Base-by-base conservation (phyloP, 2,329 filamentous ascomycete genomes). In the Rutstroemia sp. region DNA sequence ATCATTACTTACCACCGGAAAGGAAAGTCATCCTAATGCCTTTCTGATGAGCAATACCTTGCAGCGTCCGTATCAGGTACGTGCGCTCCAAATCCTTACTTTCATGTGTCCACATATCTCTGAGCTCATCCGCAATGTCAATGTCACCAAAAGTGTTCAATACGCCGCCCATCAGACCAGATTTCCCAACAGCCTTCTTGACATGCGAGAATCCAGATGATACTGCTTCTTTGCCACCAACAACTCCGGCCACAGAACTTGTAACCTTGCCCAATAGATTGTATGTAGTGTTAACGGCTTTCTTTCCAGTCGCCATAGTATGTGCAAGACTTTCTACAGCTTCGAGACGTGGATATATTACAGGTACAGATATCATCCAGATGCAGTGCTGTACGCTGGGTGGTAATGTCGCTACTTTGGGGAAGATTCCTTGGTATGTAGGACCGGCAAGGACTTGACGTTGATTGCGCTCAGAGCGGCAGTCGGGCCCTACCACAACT, bases 91-190 rank as follows among this genome's bases (percentile, higher is more conserved):
- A 83, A 66, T 99, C 94, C 80, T 97, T 99, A 52, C 88, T 92
- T 52, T 97, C 92, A 68, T 99, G 94, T 21, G 94, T 99, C 94
- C 94, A 99, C 78, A 95, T 87, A 71, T 99, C 94, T 69, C 92
- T 86, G 58, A 97, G 76, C 69, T 97, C 94, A 73, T 99, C 94
- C 53, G 94, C 84, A 51, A 97, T 83, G 67, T 96, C 94, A 59
- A 99, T 86, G 63, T 97, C 94, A 54, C 94, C 94, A 71, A 99
- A 99, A 38, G 95, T 92, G 74, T 91, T 96, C 49, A 99, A 77
- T 41, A 97, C 91, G 57, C 90, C 88, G 60, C 92, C 92, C 92
- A 99, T 97, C 52, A 99, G 77, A 1, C 94, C 94, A 1, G 85
- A 87, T 73, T 99, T 99, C 49, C 94, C 94, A 18, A 99, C 90